A percentile compares a stretch with the other conserved stretches of the same genome.
Evolutionary conservation across 2,329 filamentous ascomycete genomes (phyloP).

Genomic region (Chaetomium sp.): DNA sequence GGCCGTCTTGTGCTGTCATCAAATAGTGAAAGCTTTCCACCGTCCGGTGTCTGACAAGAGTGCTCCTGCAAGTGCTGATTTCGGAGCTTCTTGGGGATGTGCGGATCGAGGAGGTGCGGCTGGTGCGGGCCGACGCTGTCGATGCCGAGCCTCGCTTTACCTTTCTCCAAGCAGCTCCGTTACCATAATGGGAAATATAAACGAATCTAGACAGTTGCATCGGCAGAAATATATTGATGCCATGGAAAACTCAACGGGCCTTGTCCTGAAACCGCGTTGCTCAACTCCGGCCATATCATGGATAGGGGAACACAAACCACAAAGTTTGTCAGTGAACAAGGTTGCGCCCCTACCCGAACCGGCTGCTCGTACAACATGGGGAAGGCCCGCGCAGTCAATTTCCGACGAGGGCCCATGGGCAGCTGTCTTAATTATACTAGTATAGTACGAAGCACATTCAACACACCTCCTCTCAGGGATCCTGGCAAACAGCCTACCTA

Average conservation of each 20-base stretch:
- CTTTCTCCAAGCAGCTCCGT: background rate
- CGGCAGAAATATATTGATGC: background rate
- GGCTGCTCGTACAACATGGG: background rate
- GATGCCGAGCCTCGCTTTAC: background rate
- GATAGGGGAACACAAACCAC: background rate
- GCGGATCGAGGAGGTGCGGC: constrained; percentile 19
- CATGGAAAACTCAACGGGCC: background rate
- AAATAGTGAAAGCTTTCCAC: background rate
- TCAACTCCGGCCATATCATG: background rate
- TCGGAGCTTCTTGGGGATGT: constrained; percentile 37
- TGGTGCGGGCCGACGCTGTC: constrained; percentile 4
- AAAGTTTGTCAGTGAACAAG: background rate
- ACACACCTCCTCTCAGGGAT: too few relatives aligned
- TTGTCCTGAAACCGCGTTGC: background rate
- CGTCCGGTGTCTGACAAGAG: background rate
- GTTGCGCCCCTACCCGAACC: background rate
- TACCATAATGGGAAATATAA: background rate
- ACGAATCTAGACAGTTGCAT: background rate
- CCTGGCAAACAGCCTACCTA: too few relatives aligned
- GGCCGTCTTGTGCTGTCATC: constrained; percentile 13
- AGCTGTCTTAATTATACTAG: too few relatives aligned
- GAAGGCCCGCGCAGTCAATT: background rate
- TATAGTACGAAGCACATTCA: too few relatives aligned
- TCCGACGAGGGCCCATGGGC: background rate
- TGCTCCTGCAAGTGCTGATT: constrained; percentile 18